Conservation (phyloP, 2,329 filamentous ascomycete species). For the Aspergillus fischeri region DNA sequence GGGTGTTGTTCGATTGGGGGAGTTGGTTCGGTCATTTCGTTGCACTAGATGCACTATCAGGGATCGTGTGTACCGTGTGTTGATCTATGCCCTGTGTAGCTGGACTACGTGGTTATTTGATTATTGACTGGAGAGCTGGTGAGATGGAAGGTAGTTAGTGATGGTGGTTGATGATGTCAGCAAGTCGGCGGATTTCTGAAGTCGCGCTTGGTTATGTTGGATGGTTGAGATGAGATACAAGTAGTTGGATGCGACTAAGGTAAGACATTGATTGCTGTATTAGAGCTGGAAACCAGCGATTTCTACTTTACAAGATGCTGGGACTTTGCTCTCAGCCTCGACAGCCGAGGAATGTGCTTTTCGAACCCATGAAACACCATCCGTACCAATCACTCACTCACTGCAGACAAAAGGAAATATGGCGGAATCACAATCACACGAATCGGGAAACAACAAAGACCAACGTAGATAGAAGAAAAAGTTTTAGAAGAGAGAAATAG, state of each 20-base stretch:
- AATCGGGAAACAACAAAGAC: neutral
- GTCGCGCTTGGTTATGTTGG: neutral
- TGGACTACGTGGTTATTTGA: neutral
- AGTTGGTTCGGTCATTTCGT: conserved; percentile 14
- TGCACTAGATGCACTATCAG: neutral
- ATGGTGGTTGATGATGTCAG: conserved; percentile 30
- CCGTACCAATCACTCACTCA: conserved; percentile 1
- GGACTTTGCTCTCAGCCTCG: conserved; percentile 6
- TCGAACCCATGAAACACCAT: conserved; percentile 5
- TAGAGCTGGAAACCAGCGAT: neutral
- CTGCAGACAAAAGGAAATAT: conserved; percentile 24
- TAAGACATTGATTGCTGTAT: neutral
- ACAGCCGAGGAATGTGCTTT: conserved; percentile 2
- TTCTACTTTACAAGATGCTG: conserved; percentile 17
- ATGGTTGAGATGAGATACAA: neutral
- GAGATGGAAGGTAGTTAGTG: neutral
- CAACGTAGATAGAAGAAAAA: conserved; percentile 19
- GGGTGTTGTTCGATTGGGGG: conserved; percentile 10
- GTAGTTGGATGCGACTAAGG: neutral
- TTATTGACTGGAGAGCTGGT: neutral
- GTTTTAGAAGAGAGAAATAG: conserved; percentile 19
- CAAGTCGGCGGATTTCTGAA: conserved; percentile 4
- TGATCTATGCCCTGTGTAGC: neutral
- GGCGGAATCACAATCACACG: conserved; percentile 22
- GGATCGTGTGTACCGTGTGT: no score